Evolutionary conservation across 208 protist species (phyloP).

Genomic region (Leishmania gerbilli): DNA sequence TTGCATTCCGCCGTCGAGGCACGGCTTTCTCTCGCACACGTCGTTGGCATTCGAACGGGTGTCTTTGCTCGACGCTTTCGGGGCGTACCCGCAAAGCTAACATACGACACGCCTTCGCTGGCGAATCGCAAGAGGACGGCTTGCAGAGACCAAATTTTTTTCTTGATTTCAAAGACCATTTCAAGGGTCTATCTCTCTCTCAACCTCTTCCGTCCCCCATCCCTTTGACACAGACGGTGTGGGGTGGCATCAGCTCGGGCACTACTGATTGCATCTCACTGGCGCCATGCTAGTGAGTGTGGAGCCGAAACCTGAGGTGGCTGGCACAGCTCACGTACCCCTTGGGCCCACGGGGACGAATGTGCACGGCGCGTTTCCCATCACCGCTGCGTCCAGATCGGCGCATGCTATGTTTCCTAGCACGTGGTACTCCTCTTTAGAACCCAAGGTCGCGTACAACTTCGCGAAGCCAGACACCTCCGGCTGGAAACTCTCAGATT

Average conservation of each 20-base stretch:
- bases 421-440: neutral
- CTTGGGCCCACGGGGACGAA: neutral
- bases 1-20: neutral
- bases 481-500: constrained; percentile 80
- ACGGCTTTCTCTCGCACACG: neutral
- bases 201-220: neutral
- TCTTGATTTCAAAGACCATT: neutral
- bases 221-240: neutral
- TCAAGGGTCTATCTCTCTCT: neutral
- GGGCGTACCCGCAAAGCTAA: neutral
- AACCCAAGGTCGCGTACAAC: neutral
- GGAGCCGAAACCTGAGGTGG: neutral
- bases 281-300: neutral
- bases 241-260: neutral
- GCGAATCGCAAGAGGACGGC: neutral
- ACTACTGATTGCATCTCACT: neutral
- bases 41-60: neutral
- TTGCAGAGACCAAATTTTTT: no score
- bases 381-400: neutral
- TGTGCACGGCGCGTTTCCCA: neutral
- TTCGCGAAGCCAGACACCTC: constrained; percentile 78
- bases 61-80: neutral
- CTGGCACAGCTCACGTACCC: constrained; percentile 6
- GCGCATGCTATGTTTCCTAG: neutral
- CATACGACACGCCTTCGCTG: neutral